Conservation (phyloP, 805 yeast species). For the Candida nonsorbophila region DNA sequence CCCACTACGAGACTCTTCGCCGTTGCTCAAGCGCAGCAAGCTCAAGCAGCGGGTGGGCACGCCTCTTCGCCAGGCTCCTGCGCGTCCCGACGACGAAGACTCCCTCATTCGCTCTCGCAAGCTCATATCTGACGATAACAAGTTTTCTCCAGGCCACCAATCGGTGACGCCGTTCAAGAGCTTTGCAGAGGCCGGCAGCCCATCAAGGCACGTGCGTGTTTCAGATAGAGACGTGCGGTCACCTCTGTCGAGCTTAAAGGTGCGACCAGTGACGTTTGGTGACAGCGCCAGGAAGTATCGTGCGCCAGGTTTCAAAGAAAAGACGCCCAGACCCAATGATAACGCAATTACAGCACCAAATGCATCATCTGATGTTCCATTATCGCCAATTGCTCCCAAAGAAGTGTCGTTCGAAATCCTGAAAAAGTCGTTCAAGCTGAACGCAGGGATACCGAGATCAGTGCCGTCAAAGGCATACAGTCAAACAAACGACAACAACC, state of each 20-base stretch:
- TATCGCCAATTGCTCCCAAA: too few relatives aligned
- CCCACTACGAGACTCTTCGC: conserved; percentile 3
- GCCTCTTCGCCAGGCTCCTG: not conserved
- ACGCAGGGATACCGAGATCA: conserved; percentile 1
- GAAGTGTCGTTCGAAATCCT: too few relatives aligned
- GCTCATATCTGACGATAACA: conserved; percentile 19
- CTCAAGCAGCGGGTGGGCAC: not conserved
- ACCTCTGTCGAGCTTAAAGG: conserved; percentile 17
- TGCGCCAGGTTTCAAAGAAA: too few relatives aligned
- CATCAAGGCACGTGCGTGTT: not conserved
- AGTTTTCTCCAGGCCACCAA: conserved; percentile 14
- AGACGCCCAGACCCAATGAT: too few relatives aligned
- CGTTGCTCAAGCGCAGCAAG: conserved; percentile 1
- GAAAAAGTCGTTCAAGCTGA: too few relatives aligned
- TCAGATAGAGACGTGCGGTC: conserved; percentile 7
- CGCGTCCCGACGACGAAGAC: conserved; percentile 7
- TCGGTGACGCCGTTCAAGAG: conserved; percentile 2
- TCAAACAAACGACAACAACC: too few relatives aligned
- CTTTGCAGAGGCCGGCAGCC: conserved; percentile 1
- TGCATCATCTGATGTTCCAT: too few relatives aligned
- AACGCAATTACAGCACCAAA: too few relatives aligned
- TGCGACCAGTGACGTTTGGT: conserved; percentile 2
- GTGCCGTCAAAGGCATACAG: too few relatives aligned
- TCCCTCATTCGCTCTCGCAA: conserved; percentile 11
- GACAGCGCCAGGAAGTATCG: too few relatives aligned